A percentile compares a stretch with the other conserved stretches of the same genome.
Evolutionary conservation across 768 basidiomycete genomes (phyloP).

Genomic region (Fomitopsis pulvina): DNA sequence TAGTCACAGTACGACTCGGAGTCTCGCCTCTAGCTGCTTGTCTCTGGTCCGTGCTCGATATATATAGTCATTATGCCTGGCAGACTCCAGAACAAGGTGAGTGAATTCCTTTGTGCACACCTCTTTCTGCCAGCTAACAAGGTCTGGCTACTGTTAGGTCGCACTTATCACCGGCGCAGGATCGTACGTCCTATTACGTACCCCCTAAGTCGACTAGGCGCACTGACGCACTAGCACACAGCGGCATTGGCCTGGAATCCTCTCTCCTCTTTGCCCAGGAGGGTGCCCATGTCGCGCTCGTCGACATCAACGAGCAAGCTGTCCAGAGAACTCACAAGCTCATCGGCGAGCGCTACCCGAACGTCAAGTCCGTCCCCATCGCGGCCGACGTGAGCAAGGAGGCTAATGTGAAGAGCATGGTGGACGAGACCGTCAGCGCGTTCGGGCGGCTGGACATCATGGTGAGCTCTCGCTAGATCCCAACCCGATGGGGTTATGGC

Average conservation of each 20-base stretch:
- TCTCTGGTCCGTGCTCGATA: too few relatives aligned
- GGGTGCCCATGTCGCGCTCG: conserved; percentile 85
- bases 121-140: neutral
- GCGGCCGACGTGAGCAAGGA: conserved; percentile 91
- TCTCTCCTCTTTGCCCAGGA: conserved; percentile 93
- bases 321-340: conserved; percentile 61
- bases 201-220: neutral
- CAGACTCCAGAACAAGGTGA: conserved; percentile 29
- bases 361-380: conserved; percentile 59
- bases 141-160: conserved; percentile 7
- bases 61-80: conserved; percentile 22
- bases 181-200: conserved; percentile 28
- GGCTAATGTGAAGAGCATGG: conserved; percentile 72
- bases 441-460: conserved; percentile 96
- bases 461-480: conserved; percentile 41
- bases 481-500: neutral
- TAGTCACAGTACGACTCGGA: neutral
- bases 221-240: conserved; percentile 25
- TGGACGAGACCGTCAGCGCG: conserved; percentile 70
- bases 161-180: conserved; percentile 48
- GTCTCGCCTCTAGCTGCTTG: too few relatives aligned
- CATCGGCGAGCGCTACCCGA: conserved; percentile 61
- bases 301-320: conserved; percentile 77
- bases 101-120: neutral
- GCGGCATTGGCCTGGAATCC: conserved; percentile 95